A percentile compares a stretch with the other conserved stretches of the same genome.
These are phyloP conservation scores for Monosporozyma aerobia DNA, from an alignment of 805 yeast genomes.

Conservation along the genomic window DNA sequence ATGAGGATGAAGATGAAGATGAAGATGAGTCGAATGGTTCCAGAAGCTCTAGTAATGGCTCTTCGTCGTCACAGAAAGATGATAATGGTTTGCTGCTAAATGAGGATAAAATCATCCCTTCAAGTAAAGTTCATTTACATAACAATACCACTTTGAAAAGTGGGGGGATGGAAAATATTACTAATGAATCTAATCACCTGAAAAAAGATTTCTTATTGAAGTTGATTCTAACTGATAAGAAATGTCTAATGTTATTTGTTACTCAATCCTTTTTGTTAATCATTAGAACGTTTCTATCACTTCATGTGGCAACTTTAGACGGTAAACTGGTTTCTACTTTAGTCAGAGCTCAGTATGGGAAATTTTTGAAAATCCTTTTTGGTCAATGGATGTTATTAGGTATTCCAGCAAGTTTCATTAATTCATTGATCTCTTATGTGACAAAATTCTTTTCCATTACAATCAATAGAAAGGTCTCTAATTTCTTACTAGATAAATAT, in stretches of 20 bases:
- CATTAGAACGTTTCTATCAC: conserved; percentile 60
- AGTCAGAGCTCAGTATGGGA: conserved; percentile 57
- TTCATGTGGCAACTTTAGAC: conserved; percentile 78
- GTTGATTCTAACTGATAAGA: conserved; percentile 21
- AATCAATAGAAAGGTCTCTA: conserved; percentile 57
- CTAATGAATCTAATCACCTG: not conserved
- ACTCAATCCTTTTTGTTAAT: conserved; percentile 54
- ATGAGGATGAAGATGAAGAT: conserved; percentile 5
- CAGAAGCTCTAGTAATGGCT: not conserved
- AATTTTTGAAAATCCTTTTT: conserved; percentile 52
- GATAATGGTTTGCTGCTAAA: not conserved
- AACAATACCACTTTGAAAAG: not conserved
- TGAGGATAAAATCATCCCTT: not conserved
- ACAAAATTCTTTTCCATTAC: conserved; percentile 48
- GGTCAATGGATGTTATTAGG: conserved; percentile 76
- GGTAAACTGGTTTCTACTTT: conserved; percentile 77
- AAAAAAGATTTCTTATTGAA: conserved; percentile 18
- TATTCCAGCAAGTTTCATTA: conserved; percentile 74
- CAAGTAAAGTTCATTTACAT: not conserved
- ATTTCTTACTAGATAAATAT: conserved; percentile 56
- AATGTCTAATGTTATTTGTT: conserved; percentile 29
- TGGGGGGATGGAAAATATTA: not conserved
- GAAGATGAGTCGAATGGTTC: not conserved
- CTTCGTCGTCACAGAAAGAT: not conserved
- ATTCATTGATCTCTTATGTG: conserved; percentile 57